Evolutionary conservation across 1,284 basidiomycete genomes (phyloP), one percentile per base, ranked within the genome.

Genomic region (Coriolopsis trogii): DNA sequence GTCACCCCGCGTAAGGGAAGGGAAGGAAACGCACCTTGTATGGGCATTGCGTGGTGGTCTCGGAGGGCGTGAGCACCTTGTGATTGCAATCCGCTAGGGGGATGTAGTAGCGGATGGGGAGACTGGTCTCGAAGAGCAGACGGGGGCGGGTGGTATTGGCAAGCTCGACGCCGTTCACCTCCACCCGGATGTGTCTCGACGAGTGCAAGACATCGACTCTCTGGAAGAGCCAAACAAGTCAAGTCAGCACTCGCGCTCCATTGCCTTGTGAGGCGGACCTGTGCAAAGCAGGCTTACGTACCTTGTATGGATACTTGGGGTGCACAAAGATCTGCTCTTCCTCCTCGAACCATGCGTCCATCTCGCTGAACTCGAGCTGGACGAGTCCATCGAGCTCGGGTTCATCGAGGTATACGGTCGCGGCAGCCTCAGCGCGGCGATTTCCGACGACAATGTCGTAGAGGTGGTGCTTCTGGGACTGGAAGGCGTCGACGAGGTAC

Each of bases 281-380:
- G 29, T 26, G 26, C 21, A 3, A n/a, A 18, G 6, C 1, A 2
- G 23, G 29, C 25, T 5, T n/a, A 31, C 48, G 23, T 8, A 84
- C 84, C 74, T 87, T 87, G 68, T 85, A 86, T 0, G 84, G 84
- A 62, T 87, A 83, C 59, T 82, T 85, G 6, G 83, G 80, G 56
- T 87, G 84, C 2, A 75, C 71, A 49, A 74, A 81, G 29, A 85
- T 76, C 53, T 79, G 65, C 49, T 87, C 81, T 37, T 85, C 84
- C 58, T 87, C 85, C 67, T 87, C 84, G 48, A 86, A 83, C 84
- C 84, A 86, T 2, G 77, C 76, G 55, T 85, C 82, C 64, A 78
- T 75, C 13, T 74, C 73, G 16, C 65, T 65, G 50, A 84, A 84
- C 13, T 67, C 63, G 52, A 87, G 63, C 49, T 75, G 79, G 26